Evolutionary conservation across 2,329 filamentous ascomycete genomes (phyloP).

Genomic region (Nakataea oryzae): DNA sequence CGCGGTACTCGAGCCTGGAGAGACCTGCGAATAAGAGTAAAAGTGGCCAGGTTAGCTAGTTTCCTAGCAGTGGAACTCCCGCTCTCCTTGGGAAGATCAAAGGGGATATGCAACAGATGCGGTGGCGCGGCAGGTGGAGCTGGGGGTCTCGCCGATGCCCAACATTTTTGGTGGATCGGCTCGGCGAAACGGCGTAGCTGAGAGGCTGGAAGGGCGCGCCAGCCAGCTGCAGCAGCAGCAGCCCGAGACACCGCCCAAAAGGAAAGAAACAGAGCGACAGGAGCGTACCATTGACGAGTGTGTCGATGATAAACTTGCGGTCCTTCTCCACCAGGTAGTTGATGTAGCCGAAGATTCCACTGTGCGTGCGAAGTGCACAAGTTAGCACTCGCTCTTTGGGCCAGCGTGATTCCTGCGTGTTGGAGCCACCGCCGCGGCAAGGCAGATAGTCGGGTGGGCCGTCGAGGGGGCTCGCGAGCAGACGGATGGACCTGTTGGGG

Average conservation of each 20-base stretch:
- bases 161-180: neutral
- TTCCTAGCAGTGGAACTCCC: neutral
- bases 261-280: neutral
- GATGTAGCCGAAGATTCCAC: slow-evolving; percentile 97
- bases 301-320: slow-evolving; percentile 90
- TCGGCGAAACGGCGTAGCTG: neutral
- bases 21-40: slow-evolving; percentile 50
- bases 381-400: neutral
- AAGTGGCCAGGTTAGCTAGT: neutral
- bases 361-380: slow-evolving; percentile 22
- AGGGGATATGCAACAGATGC: neutral
- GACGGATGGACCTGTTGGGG: neutral
- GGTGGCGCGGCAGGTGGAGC: neutral
- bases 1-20: slow-evolving; percentile 92
- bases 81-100: neutral
- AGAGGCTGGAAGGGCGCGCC: neutral
- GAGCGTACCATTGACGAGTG: slow-evolving; percentile 82
- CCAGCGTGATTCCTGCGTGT: neutral
- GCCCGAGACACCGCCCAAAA: neutral
- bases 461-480: neutral
- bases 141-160: neutral
- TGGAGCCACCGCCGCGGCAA: neutral
- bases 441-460: neutral
- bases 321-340: slow-evolving; percentile 99
- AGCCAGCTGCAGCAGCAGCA: neutral